Conservation (phyloP, 1,284 basidiomycete genomes). For the Irpex lacteus region DNA sequence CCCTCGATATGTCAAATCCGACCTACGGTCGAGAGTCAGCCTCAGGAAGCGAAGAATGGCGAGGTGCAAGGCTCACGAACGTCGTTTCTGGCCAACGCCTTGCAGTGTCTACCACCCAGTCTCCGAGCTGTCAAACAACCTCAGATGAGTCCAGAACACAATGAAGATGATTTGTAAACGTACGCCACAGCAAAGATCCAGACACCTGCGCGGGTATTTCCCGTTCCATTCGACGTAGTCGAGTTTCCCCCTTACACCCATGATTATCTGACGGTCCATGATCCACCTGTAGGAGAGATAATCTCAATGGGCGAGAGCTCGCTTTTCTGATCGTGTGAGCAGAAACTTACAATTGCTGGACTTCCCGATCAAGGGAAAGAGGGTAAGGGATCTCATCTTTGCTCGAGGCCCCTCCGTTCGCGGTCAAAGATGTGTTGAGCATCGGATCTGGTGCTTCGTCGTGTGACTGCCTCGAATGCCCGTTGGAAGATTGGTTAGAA, state of each 20-base stretch:
- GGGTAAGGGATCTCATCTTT: conserved; percentile 72
- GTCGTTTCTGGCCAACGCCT: conserved; percentile 64
- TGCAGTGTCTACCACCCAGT: conserved; percentile 71
- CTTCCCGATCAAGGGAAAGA: conserved; percentile 58
- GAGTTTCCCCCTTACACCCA: conserved; percentile 44
- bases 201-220: conserved; percentile 42
- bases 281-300: conserved; percentile 41
- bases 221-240: conserved; percentile 53
- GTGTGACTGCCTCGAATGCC: conserved; percentile 2
- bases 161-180: conserved; percentile 21
- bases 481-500: background rate
- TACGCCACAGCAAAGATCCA: conserved; percentile 73
- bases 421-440: conserved; percentile 60
- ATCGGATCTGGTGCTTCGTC: background rate
- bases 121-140: conserved; percentile 50
- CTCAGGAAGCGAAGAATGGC: background rate
- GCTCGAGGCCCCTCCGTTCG: conserved; percentile 41
- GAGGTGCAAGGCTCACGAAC: conserved; percentile 45
- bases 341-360: conserved; percentile 59
- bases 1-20: conserved; percentile 71
- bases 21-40: conserved; percentile 40
- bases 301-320: background rate
- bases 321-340: background rate
- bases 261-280: conserved; percentile 51
- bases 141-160: background rate